phyloP scores from a whole-genome alignment of 192 early-diverging fungal genomes.

The Backusella morwellensis region DNA sequence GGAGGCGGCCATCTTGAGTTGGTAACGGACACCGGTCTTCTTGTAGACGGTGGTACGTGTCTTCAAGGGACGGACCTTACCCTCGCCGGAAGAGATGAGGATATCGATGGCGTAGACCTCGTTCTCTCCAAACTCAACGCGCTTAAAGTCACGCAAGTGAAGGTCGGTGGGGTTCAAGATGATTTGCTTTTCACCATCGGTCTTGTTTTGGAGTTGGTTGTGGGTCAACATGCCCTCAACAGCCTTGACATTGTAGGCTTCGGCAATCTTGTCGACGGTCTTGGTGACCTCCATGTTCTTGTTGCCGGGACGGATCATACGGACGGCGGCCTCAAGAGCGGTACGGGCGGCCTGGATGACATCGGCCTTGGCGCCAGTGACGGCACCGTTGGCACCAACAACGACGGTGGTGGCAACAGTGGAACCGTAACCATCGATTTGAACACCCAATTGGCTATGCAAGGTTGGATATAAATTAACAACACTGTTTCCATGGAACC shows the following conservation, averaged over 20 bases:
- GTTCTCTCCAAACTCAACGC: conserved; percentile 71
- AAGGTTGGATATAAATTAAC: not conserved
- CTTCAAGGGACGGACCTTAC: conserved; percentile 69
- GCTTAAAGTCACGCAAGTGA: conserved; percentile 71
- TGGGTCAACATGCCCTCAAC: conserved; percentile 92
- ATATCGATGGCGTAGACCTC: conserved; percentile 95
- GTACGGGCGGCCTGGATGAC: conserved; percentile 84
- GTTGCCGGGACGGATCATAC: conserved; percentile 85
- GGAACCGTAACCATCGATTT: conserved; percentile 90
- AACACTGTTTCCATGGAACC: too few species aligned
- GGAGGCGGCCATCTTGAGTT: conserved; percentile 86
- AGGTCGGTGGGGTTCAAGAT: conserved; percentile 82
- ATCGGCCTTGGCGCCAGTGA: conserved; percentile 84
- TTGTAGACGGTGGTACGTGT: conserved; percentile 91
- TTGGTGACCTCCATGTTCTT: conserved; percentile 75
- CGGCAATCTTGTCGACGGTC: conserved; percentile 73
- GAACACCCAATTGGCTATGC: conserved; percentile 75
- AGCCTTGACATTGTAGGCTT: conserved; percentile 82
- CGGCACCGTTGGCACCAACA: conserved; percentile 74
- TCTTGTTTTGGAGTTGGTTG: conserved; percentile 80
- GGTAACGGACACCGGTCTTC: conserved; percentile 77
- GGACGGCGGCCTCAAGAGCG: conserved; percentile 80
- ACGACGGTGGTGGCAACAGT: conserved; percentile 81
- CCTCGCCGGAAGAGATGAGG: conserved; percentile 85
- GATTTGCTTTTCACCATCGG: conserved; percentile 93